Evolutionary conservation across 345 rosid species (phyloP), one percentile per base, ranked within the genome.

Genomic region (Conringia planisiliqua): DNA sequence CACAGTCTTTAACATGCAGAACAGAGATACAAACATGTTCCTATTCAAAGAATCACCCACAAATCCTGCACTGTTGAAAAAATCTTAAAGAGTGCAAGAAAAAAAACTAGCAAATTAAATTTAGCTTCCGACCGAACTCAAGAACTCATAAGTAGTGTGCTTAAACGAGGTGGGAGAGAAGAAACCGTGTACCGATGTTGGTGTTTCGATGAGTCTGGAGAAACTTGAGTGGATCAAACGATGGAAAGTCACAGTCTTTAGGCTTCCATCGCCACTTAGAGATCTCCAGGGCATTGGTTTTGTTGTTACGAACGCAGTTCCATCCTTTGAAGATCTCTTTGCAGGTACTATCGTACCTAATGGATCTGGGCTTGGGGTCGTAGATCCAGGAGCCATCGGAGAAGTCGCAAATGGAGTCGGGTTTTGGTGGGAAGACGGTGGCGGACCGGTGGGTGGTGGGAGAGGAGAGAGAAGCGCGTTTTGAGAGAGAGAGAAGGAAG

Each of bases 311-410:
- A 27, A 85, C 55, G 70, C 97, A 94, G 47, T 91, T 94, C 98
- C 98, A 94, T 11, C 98, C 98, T 72, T 89, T 91, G 85, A 87
- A 94, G 62, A 94, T 91, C 85, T 91, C 98, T 79, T 88, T 94
- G 44, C 98, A 94, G 36, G 81, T 80, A 20, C 79, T 62, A 20
- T 83, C 91, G 56, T 91, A 94, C 62, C 80, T 81, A 0, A 20
- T 38, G 75, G 80, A 70, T 70, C 64, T 75, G 32, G 26, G 62
- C 39, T 73, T 74, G 6, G 87, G 79, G 30, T 86, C 83, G 87
- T 90, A 83, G 84, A 91, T 80, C 97, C 97, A 94, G 0, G 88
- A 81, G 7, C 98, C 98, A 14, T 74, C 83, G 24, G 96, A 62
- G 86, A 77, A 84, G 73, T 87, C 79, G 84, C 98, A 94, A 4